These are phyloP conservation scores for Pythium rhizo-oryzae DNA, from an alignment of 352 stramenopile genomes.

Conservation along the genomic window DNA sequence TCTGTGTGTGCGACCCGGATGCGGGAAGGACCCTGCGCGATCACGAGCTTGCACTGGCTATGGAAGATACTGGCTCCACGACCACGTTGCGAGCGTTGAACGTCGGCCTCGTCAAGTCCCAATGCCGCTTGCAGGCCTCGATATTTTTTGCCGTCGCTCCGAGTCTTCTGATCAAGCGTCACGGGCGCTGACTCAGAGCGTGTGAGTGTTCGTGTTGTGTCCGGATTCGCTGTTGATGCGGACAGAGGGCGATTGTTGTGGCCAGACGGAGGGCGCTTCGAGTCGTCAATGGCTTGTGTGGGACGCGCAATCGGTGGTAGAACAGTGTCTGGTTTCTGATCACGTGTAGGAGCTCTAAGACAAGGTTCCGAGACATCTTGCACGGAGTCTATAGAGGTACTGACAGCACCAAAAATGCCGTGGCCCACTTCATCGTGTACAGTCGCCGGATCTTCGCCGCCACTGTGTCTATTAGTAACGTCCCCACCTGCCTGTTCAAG, in stretches of 20 bases:
- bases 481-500: background rate
- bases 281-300: background rate
- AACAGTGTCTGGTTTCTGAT: background rate
- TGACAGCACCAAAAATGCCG: too few relatives aligned
- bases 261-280: constrained; percentile 4
- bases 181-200: constrained; percentile 57
- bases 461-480: background rate
- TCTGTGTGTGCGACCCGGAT: constrained; percentile 51
- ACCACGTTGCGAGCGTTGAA: constrained; percentile 43
- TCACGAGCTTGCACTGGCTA: constrained; percentile 45
- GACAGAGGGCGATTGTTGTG: background rate
- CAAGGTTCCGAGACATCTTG: background rate
- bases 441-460: background rate
- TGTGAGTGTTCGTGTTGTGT: constrained; percentile 4
- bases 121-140: constrained; percentile 49
- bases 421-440: too few relatives aligned
- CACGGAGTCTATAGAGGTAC: too few relatives aligned
- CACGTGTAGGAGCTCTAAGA: background rate
- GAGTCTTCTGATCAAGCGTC: constrained; percentile 21
- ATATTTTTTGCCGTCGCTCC: constrained; percentile 36
- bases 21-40: constrained; percentile 33
- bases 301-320: background rate
- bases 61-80: constrained; percentile 53
- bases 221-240: background rate
- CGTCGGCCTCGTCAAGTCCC: constrained; percentile 26